A percentile compares a stretch with the other conserved stretches of the same genome.
These are phyloP conservation scores for Globomyces pollinis-pini DNA, from an alignment of 192 early-diverging fungal genomes.

Conservation along the genomic window DNA sequence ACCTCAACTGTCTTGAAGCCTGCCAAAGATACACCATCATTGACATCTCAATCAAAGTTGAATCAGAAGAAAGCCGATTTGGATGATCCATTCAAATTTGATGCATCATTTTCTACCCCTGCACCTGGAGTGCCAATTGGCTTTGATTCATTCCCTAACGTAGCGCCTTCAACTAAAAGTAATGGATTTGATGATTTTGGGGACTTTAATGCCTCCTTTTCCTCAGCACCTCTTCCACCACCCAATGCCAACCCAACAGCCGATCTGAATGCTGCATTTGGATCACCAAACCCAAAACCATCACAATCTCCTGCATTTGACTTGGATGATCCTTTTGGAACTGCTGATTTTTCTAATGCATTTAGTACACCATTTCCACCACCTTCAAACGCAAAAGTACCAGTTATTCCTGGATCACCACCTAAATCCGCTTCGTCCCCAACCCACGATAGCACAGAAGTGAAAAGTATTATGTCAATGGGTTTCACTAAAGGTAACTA, in stretches of 20 bases:
- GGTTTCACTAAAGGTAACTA: constrained; percentile 7
- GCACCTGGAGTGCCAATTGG: neutral
- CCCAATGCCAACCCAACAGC: neutral
- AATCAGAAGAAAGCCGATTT: neutral
- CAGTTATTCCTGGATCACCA: neutral
- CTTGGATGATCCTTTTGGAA: neutral
- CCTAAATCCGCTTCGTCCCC: too few relatives aligned
- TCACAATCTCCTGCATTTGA: neutral
- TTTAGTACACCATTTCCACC: neutral
- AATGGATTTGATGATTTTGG: neutral
- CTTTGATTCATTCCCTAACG: neutral
- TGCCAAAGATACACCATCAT: neutral
- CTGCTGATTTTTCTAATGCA: neutral
- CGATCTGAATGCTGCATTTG: neutral
- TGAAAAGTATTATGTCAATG: neutral
- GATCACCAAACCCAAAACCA: neutral
- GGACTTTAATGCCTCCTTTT: neutral
- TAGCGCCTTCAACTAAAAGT: too few relatives aligned
- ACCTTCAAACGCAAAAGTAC: neutral
- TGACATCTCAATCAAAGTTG: neutral
- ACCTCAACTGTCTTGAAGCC: neutral
- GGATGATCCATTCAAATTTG: neutral
- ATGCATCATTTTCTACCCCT: neutral
- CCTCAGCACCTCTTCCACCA: neutral
- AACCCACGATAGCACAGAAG: constrained; percentile 2